Percentiles rank a stretch among this genome's conserved stretches.
Conservation (phyloP, 345 rosid genomes). For the Orychophragmus violaceus region DNA sequence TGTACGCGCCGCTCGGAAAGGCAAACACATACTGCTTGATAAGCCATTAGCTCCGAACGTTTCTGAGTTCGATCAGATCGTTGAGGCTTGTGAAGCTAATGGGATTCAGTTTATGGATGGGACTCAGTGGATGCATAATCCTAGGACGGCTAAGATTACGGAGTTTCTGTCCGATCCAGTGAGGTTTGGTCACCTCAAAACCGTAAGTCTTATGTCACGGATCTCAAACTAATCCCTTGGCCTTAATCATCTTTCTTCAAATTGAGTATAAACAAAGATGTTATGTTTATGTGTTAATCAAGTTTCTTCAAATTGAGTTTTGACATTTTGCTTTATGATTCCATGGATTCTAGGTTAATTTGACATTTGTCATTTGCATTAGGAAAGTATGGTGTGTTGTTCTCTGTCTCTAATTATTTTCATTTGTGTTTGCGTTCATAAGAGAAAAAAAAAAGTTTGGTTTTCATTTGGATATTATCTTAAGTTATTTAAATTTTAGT, state of each 20-base stretch:
- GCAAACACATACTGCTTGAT: slow-evolving; percentile 73
- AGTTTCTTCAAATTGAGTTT: too few species aligned
- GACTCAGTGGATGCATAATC: slow-evolving; percentile 84
- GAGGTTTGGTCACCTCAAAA: slow-evolving; percentile 51
- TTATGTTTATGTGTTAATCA: too few species aligned
- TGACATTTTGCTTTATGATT: neutral
- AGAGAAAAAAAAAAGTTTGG: neutral
- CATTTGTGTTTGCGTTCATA: neutral
- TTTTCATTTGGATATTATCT: neutral
- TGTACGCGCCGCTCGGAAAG: slow-evolving; percentile 49
- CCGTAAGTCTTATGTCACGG: slow-evolving; percentile 29
- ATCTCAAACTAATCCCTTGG: neutral
- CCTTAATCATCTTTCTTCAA: too few species aligned
- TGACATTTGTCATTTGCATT: neutral
- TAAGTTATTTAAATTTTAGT: too few species aligned
- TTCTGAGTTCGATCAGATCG: slow-evolving; percentile 53
- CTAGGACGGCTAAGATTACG: slow-evolving; percentile 49
- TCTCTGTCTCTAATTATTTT: neutral
- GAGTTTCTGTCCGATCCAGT: slow-evolving; percentile 43
- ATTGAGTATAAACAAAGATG: too few species aligned
- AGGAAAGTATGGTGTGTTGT: neutral
- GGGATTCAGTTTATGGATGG: slow-evolving; percentile 86
- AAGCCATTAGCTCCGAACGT: slow-evolving; percentile 65
- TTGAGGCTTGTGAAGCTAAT: slow-evolving; percentile 53
- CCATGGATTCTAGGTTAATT: neutral